A percentile compares a stretch with the other conserved stretches of the same genome.
Conservation (phyloP, 2,329 filamentous ascomycete species). For the Lasiodiplodia theobromae region DNA sequence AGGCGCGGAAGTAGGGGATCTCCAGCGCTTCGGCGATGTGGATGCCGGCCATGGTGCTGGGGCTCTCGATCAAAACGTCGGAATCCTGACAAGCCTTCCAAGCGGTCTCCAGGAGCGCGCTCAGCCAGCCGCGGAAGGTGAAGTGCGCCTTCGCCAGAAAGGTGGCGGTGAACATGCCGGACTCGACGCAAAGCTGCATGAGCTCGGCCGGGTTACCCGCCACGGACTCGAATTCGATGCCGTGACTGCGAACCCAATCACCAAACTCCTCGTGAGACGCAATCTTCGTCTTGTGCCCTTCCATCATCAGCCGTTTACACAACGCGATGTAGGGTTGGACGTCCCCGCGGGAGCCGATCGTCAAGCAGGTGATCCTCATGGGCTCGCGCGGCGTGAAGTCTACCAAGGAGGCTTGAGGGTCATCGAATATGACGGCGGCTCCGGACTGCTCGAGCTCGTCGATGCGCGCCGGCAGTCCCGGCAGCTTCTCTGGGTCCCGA, state of each 20-base stretch:
- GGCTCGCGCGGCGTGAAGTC: conserved; percentile 87
- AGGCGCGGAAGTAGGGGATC: conserved; percentile 96
- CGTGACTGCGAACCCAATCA: conserved; percentile 87
- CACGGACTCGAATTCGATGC: conserved; percentile 88
- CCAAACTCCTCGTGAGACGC: conserved; percentile 93
- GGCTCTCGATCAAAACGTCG: conserved; percentile 92
- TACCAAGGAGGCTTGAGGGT: conserved; percentile 83
- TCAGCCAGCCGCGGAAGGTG: conserved; percentile 89
- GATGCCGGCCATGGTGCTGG: conserved; percentile 95
- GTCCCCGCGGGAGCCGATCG: conserved; percentile 93
- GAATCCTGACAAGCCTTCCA: conserved; percentile 85
- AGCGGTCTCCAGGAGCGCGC: conserved; percentile 81
- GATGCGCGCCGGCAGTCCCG: conserved; percentile 35
- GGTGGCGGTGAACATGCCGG: conserved; percentile 93
- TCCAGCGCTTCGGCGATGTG: conserved; percentile 93
- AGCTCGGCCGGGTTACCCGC: conserved; percentile 92
- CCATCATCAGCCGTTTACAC: conserved; percentile 85
- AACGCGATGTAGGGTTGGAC: conserved; percentile 97
- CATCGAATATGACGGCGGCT: conserved; percentile 81
- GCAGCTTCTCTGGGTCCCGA: conserved; percentile 56
- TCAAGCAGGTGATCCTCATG: conserved; percentile 87
- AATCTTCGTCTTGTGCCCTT: conserved; percentile 86
- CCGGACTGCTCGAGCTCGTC: conserved; percentile 30
- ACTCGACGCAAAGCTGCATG: conserved; percentile 95
- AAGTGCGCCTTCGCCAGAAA: conserved; percentile 83